Evolutionary conservation across 2,329 filamentous ascomycete species (phyloP), one percentile per base, ranked within the genome.

Genomic region (Neofusicoccum laricinum): DNA sequence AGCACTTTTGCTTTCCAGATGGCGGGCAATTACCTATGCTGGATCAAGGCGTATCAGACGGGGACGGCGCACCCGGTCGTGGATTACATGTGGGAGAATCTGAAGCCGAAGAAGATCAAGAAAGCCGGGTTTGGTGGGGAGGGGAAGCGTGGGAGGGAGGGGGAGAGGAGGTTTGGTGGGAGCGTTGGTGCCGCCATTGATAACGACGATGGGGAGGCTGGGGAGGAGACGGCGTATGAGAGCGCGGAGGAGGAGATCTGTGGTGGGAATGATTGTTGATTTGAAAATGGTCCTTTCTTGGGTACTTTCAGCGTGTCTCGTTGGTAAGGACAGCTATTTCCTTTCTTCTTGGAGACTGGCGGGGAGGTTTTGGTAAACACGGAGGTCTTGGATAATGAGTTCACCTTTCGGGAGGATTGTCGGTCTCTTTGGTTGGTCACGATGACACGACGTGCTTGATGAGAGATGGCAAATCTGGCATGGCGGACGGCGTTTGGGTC

Each of bases 21-120:
- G 67, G 79, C 79, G 0, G 79, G 79, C 5, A 64, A 66, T 12
- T 76, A 80, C 64, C 69, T 82, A 2, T 75, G 72, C 10, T 65
- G 69, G 21, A 64, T 81, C 15, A 81, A 81, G 61, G 71, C 72
- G 25, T 62, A 3, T 45, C 50, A 11, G 48, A 43, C 3, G 53
- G 64, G 1, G 53, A 57, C 17, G 66, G n/a, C 70, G 1, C 65
- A 67, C 3, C 19, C 40, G 7, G 61, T 79, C 2, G 64, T 68
- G 0, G 41, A 64, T 7, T 17, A 17, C 0, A 72, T 77, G n/a
- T 72, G 70, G 49, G 64, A 66, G 0, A 70, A 68, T 12, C 66
- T 78, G 68, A 76, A 73, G 61, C 72, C 75, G 0, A 73, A 70
- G 65, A 71, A 68, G n/a, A 66, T 68, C 45, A 75, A 72, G 62